Base-by-base conservation (phyloP, 2,329 filamentous ascomycete genomes). In the Trichoderma simmonsii region DNA sequence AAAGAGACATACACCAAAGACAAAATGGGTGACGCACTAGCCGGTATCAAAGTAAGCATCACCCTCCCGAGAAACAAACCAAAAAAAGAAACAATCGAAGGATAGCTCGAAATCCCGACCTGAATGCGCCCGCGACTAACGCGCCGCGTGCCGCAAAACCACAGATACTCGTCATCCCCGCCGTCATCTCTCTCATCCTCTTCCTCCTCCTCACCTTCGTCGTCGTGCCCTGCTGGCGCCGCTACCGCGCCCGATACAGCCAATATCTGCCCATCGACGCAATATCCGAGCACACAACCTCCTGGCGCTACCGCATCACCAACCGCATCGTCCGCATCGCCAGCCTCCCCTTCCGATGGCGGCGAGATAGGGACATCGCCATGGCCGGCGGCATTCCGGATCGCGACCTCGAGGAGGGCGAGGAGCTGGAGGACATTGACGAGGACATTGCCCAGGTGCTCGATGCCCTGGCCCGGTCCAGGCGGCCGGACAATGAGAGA, bases 241-340 rank as follows among this genome's bases (percentile, higher is more conserved):
- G 86, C 71, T 92, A 93, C 80, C 90, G 88, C 74, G 87, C 86
- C 76, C 89, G 91, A 73, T 94, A 94, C 80, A 87, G 89, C 78
- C 90, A 93, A 73, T 94, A 94, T 78, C 87, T 94, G 2, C 92
- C 92, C 0, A 82, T 94, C 74, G 87, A 92, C 73, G 84, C 86
- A 36, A 88, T 92, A 73, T 88, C 88, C 26, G 87, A 84, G 65
- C 86, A 86, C 65, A 90, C 87, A 6, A 82, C 83, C 8, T 83
- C 89, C 73, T 75, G 90, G 28, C 86, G 89, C 32, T 82, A 86
- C 62, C 84, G 88, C 73, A 76, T 89, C 73, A 74, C 77, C n/a
- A 73, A 75, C 48, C 77, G 78, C 36, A 75, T 82, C 56, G 71
- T 79, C 51, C 75, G 74, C 39, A 69, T 80, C 64, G 74, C 73